Evolutionary conservation across 768 basidiomycete genomes (phyloP), one percentile per base, ranked within the genome.

Genomic region (Auricularia auricula-judae): DNA sequence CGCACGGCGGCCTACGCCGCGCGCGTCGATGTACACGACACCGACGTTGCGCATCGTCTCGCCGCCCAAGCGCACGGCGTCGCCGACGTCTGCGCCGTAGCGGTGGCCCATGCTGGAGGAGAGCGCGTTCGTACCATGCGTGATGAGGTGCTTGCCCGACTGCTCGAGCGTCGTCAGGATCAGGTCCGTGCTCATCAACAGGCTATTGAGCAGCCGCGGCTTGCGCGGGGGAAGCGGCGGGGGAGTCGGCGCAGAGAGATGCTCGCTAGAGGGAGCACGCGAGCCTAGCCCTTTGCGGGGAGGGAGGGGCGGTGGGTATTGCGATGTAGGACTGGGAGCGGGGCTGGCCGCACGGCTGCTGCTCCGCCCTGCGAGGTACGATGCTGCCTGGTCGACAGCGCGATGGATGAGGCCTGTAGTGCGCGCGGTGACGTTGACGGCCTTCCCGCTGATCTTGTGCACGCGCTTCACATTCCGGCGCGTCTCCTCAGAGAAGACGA

Each of bases 1-100:
- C 12, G 88, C 89, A 58, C 82, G 77, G 64, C 88, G 77, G 8
- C 88, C 89, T 43, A 92, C 82, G 0, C 89, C 88, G 1, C 80
- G 74, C 78, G 87, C 80, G 71, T 91, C 89, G 47, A 91, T 81
- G 73, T 91, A 92, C 23, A 92, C 86, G 43, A 91, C 76, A 3
- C 81, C 86, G 12, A 89, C 83, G 73, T 91, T 91, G 66, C 82
- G 77, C 39, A 85, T 86, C 0, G 86, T 84, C 7, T 84, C 85
- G 4, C 86, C 82, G 65, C 86, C 75, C 62, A 88, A 74, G 61
- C 80, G 73, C 1, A 85, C 83, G 21, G 80, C 83, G 56, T 84
- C 77, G 10, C 79, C 86, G 5, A 85, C 86, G 62, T 87, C 84
- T 0, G 81, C 71, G 2, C 89, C 89, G 70, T 86, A 88, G 67